Conservation (phyloP, 371 early-diverging fungal genomes). For the Syncephalastrum monosporum region DNA sequence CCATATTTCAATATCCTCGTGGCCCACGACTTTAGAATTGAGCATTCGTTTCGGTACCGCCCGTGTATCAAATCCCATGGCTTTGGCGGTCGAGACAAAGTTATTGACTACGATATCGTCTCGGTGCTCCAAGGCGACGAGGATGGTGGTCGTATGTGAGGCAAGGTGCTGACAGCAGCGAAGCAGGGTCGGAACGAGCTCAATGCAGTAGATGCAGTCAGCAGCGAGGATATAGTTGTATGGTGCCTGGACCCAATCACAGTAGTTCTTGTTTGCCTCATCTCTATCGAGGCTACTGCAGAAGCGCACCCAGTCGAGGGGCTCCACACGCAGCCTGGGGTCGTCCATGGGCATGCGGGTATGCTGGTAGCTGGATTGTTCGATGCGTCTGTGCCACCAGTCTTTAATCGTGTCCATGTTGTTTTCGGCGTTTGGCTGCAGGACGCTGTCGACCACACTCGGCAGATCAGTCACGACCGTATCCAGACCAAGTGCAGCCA, state of each 20-base stretch:
- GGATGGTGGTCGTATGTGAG: conserved; percentile 15
- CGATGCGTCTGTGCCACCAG: conserved; percentile 27
- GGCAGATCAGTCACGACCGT: conserved; percentile 35
- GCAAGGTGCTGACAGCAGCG: conserved; percentile 18
- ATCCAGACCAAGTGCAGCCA: conserved; percentile 37
- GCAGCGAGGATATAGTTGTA: conserved; percentile 38
- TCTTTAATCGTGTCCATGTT: conserved; percentile 23
- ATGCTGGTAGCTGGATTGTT: conserved; percentile 9
- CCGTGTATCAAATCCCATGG: conserved; percentile 33
- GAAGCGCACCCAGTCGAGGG: conserved; percentile 33
- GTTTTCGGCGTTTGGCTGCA: conserved; percentile 15
- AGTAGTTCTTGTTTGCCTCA: conserved; percentile 4
- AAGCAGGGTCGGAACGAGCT: conserved; percentile 27
- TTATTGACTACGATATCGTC: conserved; percentile 36
- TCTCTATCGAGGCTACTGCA: neutral
- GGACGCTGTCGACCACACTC: conserved; percentile 25
- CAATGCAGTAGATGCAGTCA: conserved; percentile 39
- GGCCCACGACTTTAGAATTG: conserved; percentile 17
- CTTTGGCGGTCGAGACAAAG: conserved; percentile 30
- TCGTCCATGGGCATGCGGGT: conserved; percentile 6
- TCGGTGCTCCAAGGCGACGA: conserved; percentile 34
- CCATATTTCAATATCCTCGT: conserved; percentile 44
- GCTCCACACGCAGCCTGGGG: conserved; percentile 21
- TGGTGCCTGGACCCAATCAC: conserved; percentile 9
- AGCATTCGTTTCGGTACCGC: conserved; percentile 28